Evolutionary conservation across 768 basidiomycete genomes (phyloP).

Genomic region (Suillus sp.): DNA sequence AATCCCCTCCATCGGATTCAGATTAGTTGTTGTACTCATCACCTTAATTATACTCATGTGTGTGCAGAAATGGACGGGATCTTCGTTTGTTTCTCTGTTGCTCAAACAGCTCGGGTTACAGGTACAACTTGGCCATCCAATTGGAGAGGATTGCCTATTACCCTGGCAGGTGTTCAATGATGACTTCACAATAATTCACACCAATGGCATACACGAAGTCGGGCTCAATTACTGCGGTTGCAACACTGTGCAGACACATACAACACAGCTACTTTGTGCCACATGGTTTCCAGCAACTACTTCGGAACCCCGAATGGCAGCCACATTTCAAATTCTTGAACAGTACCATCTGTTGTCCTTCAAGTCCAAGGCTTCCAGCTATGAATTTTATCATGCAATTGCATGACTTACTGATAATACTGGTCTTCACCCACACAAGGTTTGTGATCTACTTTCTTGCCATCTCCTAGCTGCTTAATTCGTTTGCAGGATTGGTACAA

Average conservation of each 20-base stretch:
- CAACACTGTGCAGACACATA: too few species aligned
- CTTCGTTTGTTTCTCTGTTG: constrained; percentile 17
- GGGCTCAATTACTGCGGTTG: too few species aligned
- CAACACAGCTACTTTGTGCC: constrained; percentile 8
- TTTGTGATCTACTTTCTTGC: constrained; percentile 8
- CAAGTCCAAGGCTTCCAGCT: constrained; percentile 30
- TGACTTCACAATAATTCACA: constrained; percentile 24
- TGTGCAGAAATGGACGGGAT: constrained; percentile 23
- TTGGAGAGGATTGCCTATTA: constrained; percentile 18
- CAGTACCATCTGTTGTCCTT: constrained; percentile 31
- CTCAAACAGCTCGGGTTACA: constrained; percentile 24
- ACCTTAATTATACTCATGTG: neutral
- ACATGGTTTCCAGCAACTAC: constrained; percentile 17
- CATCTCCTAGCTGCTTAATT: neutral
- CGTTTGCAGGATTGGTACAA: neutral
- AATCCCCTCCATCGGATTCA: constrained; percentile 11
- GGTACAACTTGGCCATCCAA: constrained; percentile 26
- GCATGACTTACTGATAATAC: constrained; percentile 30
- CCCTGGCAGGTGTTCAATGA: constrained; percentile 12
- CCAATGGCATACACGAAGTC: constrained; percentile 17
- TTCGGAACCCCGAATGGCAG: constrained; percentile 2
- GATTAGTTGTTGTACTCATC: neutral
- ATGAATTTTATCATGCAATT: constrained; percentile 31
- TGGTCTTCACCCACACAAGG: constrained; percentile 17
- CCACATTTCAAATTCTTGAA: constrained; percentile 22